Base-by-base conservation (phyloP, 768 basidiomycete genomes). In the Leccinum incarnatum region DNA sequence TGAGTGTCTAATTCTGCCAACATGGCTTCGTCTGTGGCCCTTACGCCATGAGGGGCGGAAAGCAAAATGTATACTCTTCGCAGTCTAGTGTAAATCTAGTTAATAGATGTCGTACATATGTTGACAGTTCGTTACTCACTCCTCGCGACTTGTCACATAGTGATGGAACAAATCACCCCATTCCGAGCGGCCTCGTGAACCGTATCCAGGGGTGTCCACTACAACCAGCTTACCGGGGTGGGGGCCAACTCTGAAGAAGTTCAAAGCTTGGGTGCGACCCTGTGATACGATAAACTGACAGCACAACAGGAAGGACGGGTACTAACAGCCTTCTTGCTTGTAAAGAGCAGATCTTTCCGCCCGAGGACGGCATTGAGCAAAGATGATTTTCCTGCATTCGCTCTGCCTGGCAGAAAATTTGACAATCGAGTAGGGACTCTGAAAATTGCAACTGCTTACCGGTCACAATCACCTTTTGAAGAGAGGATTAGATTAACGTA, bases 131-230 rank as follows among this genome's bases (percentile, higher is more conserved):
- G 40, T 14, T 27, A 76, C 86, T 59, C 63, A 91, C 89, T 85
- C 77, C 65, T 81, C 72, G 17, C 90, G 83, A 40, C 74, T 81
- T 54, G 78, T 67, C 14, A 90, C 60, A 65, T 91, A 93, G 45
- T 81, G 72, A 54, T 88, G 77, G 69, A 92, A 91, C 4, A 89
- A 63, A 27, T 75, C 69, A 1, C 91, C 90, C 90, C 90, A 93
- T 72, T 90, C 88, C 34, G 79, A 78, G 46, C 88, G 80, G 12
- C 91, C 90, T 55, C 88, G 78, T 9, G 79, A 74, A 51, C 91
- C 91, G 68, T 93, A 93, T 15, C 91, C 91, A 3, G 91, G 91
- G 12, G 90, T 81, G 65, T 93, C 91, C 10, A 93, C 90, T 3
- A 93, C 73, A 21, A 91, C 68, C 34, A 89, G 75, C 40, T 82